Evolutionary conservation across 768 basidiomycete species (phyloP).

Genomic region (Calvatia gigantea): DNA sequence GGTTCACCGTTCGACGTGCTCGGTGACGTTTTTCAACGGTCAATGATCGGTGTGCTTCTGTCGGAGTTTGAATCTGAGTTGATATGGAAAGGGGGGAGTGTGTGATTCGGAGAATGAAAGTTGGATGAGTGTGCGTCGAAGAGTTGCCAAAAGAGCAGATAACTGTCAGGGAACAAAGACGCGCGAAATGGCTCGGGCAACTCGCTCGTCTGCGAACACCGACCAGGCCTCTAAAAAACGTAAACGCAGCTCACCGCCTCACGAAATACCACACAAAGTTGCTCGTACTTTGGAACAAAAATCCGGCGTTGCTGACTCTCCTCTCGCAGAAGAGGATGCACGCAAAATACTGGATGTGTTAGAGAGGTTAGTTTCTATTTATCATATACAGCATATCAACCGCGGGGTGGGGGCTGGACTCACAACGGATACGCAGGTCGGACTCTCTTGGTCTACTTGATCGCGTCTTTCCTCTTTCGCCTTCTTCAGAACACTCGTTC

Average conservation of each 20-base stretch:
- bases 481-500: conserved; percentile 36
- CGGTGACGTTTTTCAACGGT: too few relatives aligned
- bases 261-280: conserved; percentile 44
- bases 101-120: conserved; percentile 17
- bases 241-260: conserved; percentile 47
- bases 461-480: conserved; percentile 64
- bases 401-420: too few relatives aligned
- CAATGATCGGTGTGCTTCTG: too few relatives aligned
- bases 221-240: conserved; percentile 43
- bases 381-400: neutral
- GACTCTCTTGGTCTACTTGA: conserved; percentile 78
- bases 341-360: conserved; percentile 58
- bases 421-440: conserved; percentile 36
- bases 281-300: conserved; percentile 32
- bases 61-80: too few relatives aligned
- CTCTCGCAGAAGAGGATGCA: conserved; percentile 32
- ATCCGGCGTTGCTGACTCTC: conserved; percentile 9
- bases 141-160: neutral
- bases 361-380: conserved; percentile 38
- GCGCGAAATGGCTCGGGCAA: conserved; percentile 68
- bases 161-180: conserved; percentile 2
- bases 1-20: too few relatives aligned
- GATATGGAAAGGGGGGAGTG: conserved; percentile 10
- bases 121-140: neutral
- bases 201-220: conserved; percentile 47